phyloP scores from a whole-genome alignment of 495 filamentous ascomycete species.

The Penicilliopsis zonata region DNA sequence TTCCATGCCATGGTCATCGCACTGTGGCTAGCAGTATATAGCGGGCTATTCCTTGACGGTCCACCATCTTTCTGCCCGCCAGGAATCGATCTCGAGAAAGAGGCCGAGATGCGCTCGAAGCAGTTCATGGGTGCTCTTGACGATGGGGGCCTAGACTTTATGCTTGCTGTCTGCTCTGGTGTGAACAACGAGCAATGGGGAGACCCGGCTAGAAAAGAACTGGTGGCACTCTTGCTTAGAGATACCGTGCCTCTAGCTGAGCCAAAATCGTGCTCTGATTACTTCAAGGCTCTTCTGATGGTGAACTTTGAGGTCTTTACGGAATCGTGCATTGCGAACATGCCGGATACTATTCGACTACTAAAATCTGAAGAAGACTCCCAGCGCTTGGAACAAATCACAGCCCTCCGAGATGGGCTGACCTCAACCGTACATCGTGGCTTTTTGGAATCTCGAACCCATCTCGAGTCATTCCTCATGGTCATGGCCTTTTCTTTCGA shows the following conservation, averaged over 20 bases:
- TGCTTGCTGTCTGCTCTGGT: constrained; percentile 72
- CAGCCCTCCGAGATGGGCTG: constrained; percentile 34
- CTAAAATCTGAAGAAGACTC: constrained; percentile 84
- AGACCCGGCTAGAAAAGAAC: constrained; percentile 61
- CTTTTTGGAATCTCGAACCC: constrained; percentile 46
- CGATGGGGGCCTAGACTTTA: constrained; percentile 85
- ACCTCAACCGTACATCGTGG: constrained; percentile 33
- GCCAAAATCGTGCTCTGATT: constrained; percentile 42
- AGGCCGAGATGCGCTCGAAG: constrained; percentile 55
- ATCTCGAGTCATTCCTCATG: constrained; percentile 84
- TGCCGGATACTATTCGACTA: constrained; percentile 81
- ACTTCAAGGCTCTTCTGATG: constrained; percentile 60
- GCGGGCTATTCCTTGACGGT: constrained; percentile 72
- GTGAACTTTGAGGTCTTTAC: constrained; percentile 71
- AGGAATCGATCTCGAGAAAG: constrained; percentile 46
- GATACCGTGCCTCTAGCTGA: constrained; percentile 56
- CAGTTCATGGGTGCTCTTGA: constrained; percentile 67
- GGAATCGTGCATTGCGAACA: constrained; percentile 86
- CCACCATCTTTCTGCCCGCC: constrained; percentile 38
- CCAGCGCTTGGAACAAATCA: constrained; percentile 58
- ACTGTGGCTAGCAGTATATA: constrained; percentile 89
- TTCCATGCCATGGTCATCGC: constrained; percentile 64
- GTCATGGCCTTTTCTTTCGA: constrained; percentile 90
- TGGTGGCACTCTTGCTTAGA: constrained; percentile 66
- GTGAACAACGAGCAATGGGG: constrained; percentile 65